Conservation (phyloP, 1,139 yeast species). For the Geotrichum klebahnii region DNA sequence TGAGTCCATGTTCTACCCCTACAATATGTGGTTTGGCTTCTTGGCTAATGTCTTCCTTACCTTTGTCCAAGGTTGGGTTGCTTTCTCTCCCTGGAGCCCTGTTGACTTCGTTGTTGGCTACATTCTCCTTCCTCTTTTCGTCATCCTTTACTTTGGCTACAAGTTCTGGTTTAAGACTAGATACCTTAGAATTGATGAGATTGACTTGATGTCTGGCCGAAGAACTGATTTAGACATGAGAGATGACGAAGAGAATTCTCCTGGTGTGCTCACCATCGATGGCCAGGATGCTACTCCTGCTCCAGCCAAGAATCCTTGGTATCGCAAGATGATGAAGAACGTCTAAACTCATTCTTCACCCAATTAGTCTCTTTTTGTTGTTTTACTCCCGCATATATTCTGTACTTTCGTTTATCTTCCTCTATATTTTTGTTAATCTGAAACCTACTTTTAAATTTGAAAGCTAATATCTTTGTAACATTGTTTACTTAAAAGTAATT, state of each 20-base stretch:
- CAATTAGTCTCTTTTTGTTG: neutral
- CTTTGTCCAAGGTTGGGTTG: constrained; percentile 66
- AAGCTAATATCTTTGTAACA: too few relatives aligned
- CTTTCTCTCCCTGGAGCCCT: constrained; percentile 56
- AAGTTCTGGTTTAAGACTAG: constrained; percentile 44
- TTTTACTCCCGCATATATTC: neutral
- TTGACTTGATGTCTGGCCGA: constrained; percentile 46
- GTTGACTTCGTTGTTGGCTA: constrained; percentile 63
- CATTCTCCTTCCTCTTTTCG: constrained; percentile 56
- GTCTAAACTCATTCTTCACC: neutral
- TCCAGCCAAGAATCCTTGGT: constrained; percentile 4
- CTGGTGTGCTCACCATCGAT: constrained; percentile 12
- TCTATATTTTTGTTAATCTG: too few relatives aligned
- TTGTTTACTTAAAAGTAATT: too few relatives aligned
- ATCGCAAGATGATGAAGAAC: neutral
- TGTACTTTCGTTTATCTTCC: too few relatives aligned
- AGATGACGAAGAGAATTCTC: constrained; percentile 15
- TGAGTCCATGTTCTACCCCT: constrained; percentile 53
- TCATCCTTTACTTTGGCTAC: constrained; percentile 44
- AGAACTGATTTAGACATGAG: constrained; percentile 34
- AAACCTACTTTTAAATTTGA: too few relatives aligned
- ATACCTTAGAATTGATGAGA: constrained; percentile 43
- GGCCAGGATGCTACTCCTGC: constrained; percentile 12
- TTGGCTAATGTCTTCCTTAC: constrained; percentile 52
- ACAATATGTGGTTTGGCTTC: constrained; percentile 50